Evolutionary conservation across 352 stramenopile species (phyloP).

Genomic region (Globisporangium camurandrum): DNA sequence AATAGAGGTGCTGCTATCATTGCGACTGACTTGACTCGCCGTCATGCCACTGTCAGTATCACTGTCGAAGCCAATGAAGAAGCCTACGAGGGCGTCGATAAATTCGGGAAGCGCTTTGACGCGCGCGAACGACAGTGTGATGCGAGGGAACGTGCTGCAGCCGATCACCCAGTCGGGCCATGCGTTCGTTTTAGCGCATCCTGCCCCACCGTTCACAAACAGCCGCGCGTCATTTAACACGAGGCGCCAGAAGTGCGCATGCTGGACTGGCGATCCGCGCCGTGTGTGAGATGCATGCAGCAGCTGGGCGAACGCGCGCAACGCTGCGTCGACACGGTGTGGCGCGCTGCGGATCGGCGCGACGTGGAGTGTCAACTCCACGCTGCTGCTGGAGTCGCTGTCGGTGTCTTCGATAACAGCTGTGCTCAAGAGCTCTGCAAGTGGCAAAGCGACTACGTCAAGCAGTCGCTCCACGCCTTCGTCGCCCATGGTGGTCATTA

Average conservation of each 20-base stretch:
- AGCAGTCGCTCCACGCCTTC: not conserved
- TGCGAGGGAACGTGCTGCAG: not conserved
- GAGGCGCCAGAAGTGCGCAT: not conserved
- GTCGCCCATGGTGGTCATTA: not conserved
- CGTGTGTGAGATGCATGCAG: not conserved
- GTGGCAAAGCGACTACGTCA: not conserved
- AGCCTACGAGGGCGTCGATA: not conserved
- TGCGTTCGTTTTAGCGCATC: not conserved
- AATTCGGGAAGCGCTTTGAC: not conserved
- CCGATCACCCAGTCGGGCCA: not conserved
- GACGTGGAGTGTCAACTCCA: not conserved
- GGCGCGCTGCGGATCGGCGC: not conserved
- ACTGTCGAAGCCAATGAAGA: not conserved
- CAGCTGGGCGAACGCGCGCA: not conserved
- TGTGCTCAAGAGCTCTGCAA: not conserved
- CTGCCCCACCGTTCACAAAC: not conserved
- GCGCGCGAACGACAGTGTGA: conserved; percentile 2
- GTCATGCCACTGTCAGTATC: not conserved
- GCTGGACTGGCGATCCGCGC: not conserved
- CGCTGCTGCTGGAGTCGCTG: too few species aligned
- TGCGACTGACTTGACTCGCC: too few species aligned
- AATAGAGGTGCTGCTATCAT: not conserved
- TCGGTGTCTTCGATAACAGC: not conserved
- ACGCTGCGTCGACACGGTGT: not conserved
- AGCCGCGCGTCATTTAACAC: not conserved